These are phyloP conservation scores for Crithidia acanthocephali DNA, from an alignment of 208 protist genomes.

Conservation along the genomic window DNA sequence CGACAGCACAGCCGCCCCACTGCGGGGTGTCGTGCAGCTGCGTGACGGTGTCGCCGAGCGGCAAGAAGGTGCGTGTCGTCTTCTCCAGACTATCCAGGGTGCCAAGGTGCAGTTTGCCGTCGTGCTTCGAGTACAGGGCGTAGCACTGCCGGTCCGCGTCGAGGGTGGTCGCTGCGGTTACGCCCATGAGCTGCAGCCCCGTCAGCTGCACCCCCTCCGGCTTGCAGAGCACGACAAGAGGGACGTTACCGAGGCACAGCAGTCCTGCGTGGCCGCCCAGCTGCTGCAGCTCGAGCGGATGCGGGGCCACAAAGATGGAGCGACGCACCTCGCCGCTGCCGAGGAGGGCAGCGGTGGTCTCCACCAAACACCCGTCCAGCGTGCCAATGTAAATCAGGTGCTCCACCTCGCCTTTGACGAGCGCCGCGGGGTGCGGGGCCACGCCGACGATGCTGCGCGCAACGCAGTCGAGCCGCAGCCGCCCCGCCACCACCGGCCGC, in stretches of 20 bases:
- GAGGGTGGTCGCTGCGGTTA: slow-evolving; percentile 28
- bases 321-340: slow-evolving; percentile 21
- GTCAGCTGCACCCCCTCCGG: slow-evolving; percentile 20
- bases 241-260: slow-evolving; percentile 65
- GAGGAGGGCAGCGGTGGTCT: slow-evolving; percentile 28
- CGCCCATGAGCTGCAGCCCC: slow-evolving; percentile 27
- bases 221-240: slow-evolving; percentile 61
- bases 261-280: slow-evolving; percentile 44
- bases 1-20: slow-evolving; percentile 64
- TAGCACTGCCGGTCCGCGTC: slow-evolving; percentile 29
- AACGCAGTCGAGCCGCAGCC: slow-evolving; percentile 32
- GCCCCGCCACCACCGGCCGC: slow-evolving; percentile 5
- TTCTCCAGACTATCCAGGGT: slow-evolving; percentile 52
- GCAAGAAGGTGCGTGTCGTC: slow-evolving; percentile 50
- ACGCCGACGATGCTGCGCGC: slow-evolving; percentile 34
- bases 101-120: slow-evolving; percentile 36
- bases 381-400: slow-evolving; percentile 29
- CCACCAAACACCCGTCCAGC: slow-evolving; percentile 35
- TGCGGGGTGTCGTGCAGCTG: slow-evolving; percentile 49
- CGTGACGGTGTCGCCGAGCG: slow-evolving; percentile 68
- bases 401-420: not conserved
- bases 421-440: not conserved
- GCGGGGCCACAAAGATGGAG: slow-evolving; percentile 40
- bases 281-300: slow-evolving; percentile 51
- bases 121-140: slow-evolving; percentile 30